Base-by-base conservation (phyloP, 148 eudicot species). In the Pharnaceum exiguum region DNA sequence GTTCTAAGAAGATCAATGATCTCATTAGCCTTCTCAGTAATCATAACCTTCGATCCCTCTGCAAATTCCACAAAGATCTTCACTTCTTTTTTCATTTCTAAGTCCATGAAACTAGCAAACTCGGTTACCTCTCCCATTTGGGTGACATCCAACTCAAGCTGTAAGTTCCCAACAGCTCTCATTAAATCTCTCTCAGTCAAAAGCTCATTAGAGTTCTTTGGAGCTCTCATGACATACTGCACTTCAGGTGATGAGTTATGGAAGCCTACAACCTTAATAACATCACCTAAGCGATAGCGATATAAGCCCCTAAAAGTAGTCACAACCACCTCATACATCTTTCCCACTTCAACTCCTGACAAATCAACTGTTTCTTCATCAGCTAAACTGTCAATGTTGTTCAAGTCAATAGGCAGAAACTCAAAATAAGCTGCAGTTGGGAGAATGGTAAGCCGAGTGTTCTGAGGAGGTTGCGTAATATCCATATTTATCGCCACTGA, bases 361-460 rank as follows among this genome's bases (percentile, higher is more conserved):
- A 78, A 10, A 40, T 51, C 76, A 33, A 67, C 71, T 7, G 73
- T 70, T 49, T 74, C 73, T 38, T 50, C 45, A n/a, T n/a, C 47
- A 18, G 18, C 18, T 13, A 24, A 21, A 15, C 21, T 22, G 27
- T 55, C n/a, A 42, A 33, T 54, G 17, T 49, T 47, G 12, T 59
- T 46, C 50, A 27, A 31, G 51, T 71, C 60, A 36, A 66, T 66
- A 15, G 76, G 76, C 19, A 67, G 68, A 68, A 74, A 71, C 69
- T 74, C 79, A 43, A 71, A 74, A 52, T 74, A 74, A 40, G 77
- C 77, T 24, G 77, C 66, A 39, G 68, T 72, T 40, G 77, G 81
- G 33, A 72, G 71, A 11, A 77, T 57, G n/a, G 67, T 63, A 43
- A 29, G 69, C 6, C 48, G 52, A 26, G 81, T 72, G 2, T 38